These are phyloP conservation scores for Tricholoma bakamatsutake DNA, from an alignment of 768 basidiomycete species.

Conservation along the genomic window DNA sequence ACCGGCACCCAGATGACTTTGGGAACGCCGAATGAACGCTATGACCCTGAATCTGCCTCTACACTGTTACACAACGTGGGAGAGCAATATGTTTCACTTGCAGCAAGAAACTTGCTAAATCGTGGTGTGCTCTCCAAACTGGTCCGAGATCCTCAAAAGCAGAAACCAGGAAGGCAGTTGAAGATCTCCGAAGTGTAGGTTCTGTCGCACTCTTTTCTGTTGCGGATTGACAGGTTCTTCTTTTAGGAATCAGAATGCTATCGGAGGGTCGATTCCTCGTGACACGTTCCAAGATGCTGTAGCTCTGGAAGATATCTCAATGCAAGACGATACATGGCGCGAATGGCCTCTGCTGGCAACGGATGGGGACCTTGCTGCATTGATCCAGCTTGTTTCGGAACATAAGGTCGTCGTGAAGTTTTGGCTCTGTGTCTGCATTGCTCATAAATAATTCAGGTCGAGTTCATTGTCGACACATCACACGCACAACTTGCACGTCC, in stretches of 20 bases:
- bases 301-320: slow-evolving; percentile 51
- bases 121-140: slow-evolving; percentile 65
- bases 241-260: slow-evolving; percentile 58
- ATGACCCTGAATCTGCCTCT: slow-evolving; percentile 55
- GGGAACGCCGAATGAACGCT: slow-evolving; percentile 64
- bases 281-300: slow-evolving; percentile 72
- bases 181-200: slow-evolving; percentile 70
- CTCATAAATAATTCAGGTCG: slow-evolving; percentile 41
- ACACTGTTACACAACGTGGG: slow-evolving; percentile 51
- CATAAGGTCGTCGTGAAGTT: slow-evolving; percentile 44
- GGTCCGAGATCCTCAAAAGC: slow-evolving; percentile 54
- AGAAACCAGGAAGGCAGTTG: slow-evolving; percentile 65
- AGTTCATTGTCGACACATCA: slow-evolving; percentile 65
- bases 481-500: slow-evolving; percentile 50
- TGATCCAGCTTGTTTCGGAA: slow-evolving; percentile 80
- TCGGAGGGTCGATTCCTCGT: slow-evolving; percentile 55
- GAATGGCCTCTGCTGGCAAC: slow-evolving; percentile 78
- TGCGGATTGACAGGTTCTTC: background rate
- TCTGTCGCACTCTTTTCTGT: background rate
- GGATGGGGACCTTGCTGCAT: slow-evolving; percentile 74
- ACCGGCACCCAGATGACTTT: slow-evolving; percentile 58
- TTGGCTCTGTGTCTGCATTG: background rate
- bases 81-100: slow-evolving; percentile 46
- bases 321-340: slow-evolving; percentile 48
- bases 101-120: slow-evolving; percentile 53